Evolutionary conservation across 2,329 filamentous ascomycete genomes (phyloP).

Genomic region (Scytalidium lignicola): DNA sequence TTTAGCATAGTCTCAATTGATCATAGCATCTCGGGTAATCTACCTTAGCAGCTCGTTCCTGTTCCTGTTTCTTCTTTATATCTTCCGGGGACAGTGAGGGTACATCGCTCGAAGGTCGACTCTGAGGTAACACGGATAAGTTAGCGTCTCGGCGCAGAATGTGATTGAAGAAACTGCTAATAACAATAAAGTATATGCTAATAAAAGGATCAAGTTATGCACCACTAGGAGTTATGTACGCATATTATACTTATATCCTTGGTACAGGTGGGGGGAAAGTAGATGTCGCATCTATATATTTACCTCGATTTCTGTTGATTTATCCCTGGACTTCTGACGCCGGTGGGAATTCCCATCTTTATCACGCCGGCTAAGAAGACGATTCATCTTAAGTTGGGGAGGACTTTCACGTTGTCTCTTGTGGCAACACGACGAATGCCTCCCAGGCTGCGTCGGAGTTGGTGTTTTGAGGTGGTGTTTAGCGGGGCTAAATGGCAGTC

Average conservation of each 20-base stretch:
- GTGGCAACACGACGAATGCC: neutral
- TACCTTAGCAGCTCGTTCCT: conserved; percentile 45
- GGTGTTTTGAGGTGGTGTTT: neutral
- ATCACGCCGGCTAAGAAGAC: conserved; percentile 67
- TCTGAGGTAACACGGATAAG: neutral
- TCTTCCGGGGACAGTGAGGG: conserved; percentile 63
- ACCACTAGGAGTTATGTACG: too few species aligned
- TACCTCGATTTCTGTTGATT: conserved; percentile 44
- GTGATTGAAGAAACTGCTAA: too few species aligned
- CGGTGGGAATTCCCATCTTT: conserved; percentile 48
- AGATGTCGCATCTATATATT: conserved; percentile 5
- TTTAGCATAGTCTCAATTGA: conserved; percentile 5
- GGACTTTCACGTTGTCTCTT: neutral
- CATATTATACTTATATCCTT: neutral
- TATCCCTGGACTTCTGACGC: conserved; percentile 51
- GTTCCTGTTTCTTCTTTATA: conserved; percentile 48
- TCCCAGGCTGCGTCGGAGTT: neutral
- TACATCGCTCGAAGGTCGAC: conserved; percentile 41
- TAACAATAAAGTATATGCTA: too few species aligned
- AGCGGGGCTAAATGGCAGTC: neutral
- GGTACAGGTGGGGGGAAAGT: neutral
- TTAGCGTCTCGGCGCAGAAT: neutral
- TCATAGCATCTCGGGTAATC: neutral
- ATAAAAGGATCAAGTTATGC: too few species aligned
- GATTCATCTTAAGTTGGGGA: conserved; percentile 42